A percentile compares a stretch with the other conserved stretches of the same genome.
Evolutionary conservation across 495 filamentous ascomycete genomes (phyloP).

Genomic region (Trichoderma reesei): DNA sequence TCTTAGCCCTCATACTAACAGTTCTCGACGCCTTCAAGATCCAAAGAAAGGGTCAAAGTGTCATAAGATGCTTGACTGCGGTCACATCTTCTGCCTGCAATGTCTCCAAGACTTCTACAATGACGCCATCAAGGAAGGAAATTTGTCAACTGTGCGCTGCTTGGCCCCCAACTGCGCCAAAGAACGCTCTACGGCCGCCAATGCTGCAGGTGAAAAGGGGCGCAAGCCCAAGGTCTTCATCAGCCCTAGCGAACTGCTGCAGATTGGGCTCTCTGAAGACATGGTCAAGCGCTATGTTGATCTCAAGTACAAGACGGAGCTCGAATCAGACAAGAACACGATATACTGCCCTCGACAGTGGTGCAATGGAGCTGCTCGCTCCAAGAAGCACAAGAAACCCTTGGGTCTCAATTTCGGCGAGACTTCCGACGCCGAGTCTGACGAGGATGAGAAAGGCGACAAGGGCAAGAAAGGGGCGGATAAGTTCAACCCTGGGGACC

Average conservation of each 20-base stretch:
- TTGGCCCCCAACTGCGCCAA: slow-evolving; percentile 66
- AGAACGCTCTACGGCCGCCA: slow-evolving; percentile 31
- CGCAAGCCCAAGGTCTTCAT: slow-evolving; percentile 53
- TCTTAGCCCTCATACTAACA: neutral
- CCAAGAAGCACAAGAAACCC: slow-evolving; percentile 68
- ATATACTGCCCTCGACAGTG: slow-evolving; percentile 90
- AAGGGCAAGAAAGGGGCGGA: neutral
- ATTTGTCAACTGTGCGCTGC: slow-evolving; percentile 68
- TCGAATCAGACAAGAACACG: slow-evolving; percentile 83
- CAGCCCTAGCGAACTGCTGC: slow-evolving; percentile 76
- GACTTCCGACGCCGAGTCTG: slow-evolving; percentile 41
- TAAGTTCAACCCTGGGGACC: slow-evolving; percentile 21
- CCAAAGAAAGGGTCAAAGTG: slow-evolving; percentile 83
- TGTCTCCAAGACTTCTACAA: slow-evolving; percentile 89
- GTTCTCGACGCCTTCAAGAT: slow-evolving; percentile 34
- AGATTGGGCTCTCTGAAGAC: slow-evolving; percentile 68
- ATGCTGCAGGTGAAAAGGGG: slow-evolving; percentile 21
- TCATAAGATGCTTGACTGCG: slow-evolving; percentile 67
- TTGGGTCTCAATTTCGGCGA: slow-evolving; percentile 39
- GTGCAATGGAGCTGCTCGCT: slow-evolving; percentile 86
- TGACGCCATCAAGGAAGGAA: slow-evolving; percentile 73
- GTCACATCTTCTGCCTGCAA: slow-evolving; percentile 78
- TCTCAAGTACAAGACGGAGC: slow-evolving; percentile 80
- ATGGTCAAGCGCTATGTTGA: slow-evolving; percentile 76
- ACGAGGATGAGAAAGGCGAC: slow-evolving; percentile 20